These are phyloP conservation scores for Serpula lacrymans DNA, from an alignment of 768 basidiomycete genomes.

Conservation along the genomic window DNA sequence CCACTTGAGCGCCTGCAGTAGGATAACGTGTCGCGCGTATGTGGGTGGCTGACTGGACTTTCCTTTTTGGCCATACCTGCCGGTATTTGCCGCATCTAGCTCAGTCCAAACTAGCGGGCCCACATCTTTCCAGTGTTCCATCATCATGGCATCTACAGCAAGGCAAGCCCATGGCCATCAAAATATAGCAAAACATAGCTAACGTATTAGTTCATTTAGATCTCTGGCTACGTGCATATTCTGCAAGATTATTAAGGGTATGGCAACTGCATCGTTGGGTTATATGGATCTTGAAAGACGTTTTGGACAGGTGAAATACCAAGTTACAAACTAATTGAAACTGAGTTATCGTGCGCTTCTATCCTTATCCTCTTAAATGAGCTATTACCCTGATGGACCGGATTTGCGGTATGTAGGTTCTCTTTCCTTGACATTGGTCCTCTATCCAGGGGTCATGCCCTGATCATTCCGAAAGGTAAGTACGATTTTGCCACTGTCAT, in stretches of 20 bases:
- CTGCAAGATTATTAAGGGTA: constrained; percentile 94
- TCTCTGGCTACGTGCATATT: constrained; percentile 73
- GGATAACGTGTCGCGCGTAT: too few relatives aligned
- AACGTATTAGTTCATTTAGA: constrained; percentile 26
- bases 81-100: too few relatives aligned
- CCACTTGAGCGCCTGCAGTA: too few relatives aligned
- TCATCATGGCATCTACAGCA: too few relatives aligned
- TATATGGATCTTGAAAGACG: background rate
- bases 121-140: too few relatives aligned
- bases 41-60: too few relatives aligned
- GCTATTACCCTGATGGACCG: background rate
- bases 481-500: too few relatives aligned
- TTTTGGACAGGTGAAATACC: constrained; percentile 75
- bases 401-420: constrained; percentile 39
- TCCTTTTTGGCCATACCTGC: too few relatives aligned
- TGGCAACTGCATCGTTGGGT: too few relatives aligned
- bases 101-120: too few relatives aligned
- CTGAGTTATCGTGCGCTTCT: constrained; percentile 57
- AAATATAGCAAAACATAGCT: too few relatives aligned
- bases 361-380: background rate
- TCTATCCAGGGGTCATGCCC: constrained; percentile 83
- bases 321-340: constrained; percentile 80
- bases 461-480: constrained; percentile 91
- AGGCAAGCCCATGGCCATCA: too few relatives aligned
- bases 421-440: constrained; percentile 95